A percentile compares a stretch with the other conserved stretches of the same genome.
phyloP scores from a whole-genome alignment of 108 stramenopile species.

The Parietichytrium sp. region DNA sequence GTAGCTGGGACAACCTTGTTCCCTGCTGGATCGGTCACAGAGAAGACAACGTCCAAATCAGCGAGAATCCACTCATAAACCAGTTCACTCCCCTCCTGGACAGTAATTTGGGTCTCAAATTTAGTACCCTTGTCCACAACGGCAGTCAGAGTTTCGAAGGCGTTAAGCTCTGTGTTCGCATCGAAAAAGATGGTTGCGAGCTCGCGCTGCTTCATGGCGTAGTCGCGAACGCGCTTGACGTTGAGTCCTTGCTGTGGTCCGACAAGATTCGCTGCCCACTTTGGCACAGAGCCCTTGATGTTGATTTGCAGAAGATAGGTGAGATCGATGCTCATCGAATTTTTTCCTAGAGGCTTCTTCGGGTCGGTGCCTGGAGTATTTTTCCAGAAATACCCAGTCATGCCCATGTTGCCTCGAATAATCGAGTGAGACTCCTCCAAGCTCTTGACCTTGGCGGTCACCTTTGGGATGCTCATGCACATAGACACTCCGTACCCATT shows the following conservation, averaged over 20 bases:
- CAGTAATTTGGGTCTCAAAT: constrained; percentile 12
- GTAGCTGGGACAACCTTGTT: background rate
- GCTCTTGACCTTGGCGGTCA: constrained; percentile 34
- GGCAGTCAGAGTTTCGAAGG: background rate
- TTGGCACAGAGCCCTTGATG: constrained; percentile 33
- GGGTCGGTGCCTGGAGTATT: constrained; percentile 29
- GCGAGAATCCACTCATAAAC: constrained; percentile 28
- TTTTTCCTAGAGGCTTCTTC: constrained; percentile 35
- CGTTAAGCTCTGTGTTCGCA: constrained; percentile 33
- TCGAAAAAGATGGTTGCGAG: background rate
- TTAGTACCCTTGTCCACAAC: constrained; percentile 1
- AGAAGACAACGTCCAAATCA: background rate
- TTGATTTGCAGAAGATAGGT: constrained; percentile 31
- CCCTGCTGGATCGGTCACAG: background rate
- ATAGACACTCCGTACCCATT: constrained; percentile 38
- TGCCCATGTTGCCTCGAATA: constrained; percentile 35
- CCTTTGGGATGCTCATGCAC: constrained; percentile 21
- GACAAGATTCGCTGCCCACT: constrained; percentile 30
- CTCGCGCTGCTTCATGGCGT: constrained; percentile 30
- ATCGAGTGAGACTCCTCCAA: constrained; percentile 37
- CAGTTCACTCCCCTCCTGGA: background rate
- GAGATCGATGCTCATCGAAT: constrained; percentile 38
- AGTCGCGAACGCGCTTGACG: constrained; percentile 38
- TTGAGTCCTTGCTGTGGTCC: constrained; percentile 37
- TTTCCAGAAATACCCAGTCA: constrained; percentile 37